phyloP scores from a whole-genome alignment of 1,284 basidiomycete genomes.

The Microbotryum violaceum region DNA sequence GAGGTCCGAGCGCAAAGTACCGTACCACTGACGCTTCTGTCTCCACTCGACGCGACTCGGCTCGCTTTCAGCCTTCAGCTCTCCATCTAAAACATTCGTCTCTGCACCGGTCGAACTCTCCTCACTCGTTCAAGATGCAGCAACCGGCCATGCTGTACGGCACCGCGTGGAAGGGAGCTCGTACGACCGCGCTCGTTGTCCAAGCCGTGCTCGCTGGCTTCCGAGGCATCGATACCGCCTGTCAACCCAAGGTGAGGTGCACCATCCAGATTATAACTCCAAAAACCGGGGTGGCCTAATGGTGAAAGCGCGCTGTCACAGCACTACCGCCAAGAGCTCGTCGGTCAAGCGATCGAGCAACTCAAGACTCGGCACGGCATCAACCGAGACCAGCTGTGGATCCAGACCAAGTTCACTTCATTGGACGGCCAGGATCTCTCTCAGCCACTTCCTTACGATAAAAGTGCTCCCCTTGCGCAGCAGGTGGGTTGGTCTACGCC shows the following conservation, averaged over 20 bases:
- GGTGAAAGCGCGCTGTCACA: background rate
- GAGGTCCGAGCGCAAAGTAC: too few relatives aligned
- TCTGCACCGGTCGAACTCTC: too few relatives aligned
- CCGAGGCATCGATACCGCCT: constrained; percentile 71
- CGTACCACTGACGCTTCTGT: too few relatives aligned
- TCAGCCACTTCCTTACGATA: constrained; percentile 65
- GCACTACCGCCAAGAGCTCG: constrained; percentile 55
- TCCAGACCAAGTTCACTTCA: constrained; percentile 75
- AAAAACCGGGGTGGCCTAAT: too few relatives aligned
- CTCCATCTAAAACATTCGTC: too few relatives aligned
- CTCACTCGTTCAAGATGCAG: too few relatives aligned
- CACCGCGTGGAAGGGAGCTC: constrained; percentile 55
- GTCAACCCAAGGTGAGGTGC: constrained; percentile 54
- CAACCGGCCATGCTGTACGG: constrained; percentile 52
- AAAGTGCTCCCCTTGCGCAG: constrained; percentile 48
- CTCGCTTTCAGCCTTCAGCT: too few relatives aligned
- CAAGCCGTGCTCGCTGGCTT: constrained; percentile 63
- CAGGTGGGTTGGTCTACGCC: constrained; percentile 42
- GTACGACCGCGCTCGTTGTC: constrained; percentile 59
- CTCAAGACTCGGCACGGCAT: constrained; percentile 51
- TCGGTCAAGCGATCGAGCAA: constrained; percentile 59
- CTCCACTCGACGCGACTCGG: too few relatives aligned
- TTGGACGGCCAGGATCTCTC: constrained; percentile 59
- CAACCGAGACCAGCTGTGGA: constrained; percentile 55
- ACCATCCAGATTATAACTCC: background rate